Evolutionary conservation across 1,284 basidiomycete genomes (phyloP).

Genomic region (Pyrrhoderma noxium): DNA sequence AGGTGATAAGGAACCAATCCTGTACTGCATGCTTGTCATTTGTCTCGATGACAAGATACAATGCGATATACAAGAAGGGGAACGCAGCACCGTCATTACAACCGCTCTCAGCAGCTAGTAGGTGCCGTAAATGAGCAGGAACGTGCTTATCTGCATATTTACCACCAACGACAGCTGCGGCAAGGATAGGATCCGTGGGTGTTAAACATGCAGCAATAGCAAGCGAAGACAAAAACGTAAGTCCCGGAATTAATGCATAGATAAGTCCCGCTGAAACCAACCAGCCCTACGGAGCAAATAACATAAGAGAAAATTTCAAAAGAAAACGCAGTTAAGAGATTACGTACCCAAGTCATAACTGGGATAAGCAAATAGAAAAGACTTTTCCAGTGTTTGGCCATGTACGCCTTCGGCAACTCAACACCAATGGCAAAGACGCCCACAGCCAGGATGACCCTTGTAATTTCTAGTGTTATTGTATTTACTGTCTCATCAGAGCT

Average conservation of each 20-base stretch:
- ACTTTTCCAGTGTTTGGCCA: conserved; percentile 86
- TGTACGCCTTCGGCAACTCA: conserved; percentile 89
- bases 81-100: conserved; percentile 96
- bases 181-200: conserved; percentile 92
- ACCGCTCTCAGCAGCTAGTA: conserved; percentile 86
- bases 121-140: conserved; percentile 88
- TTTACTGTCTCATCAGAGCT: conserved; percentile 48
- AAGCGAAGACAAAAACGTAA: conserved; percentile 81
- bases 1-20: conserved; percentile 80
- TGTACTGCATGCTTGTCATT: conserved; percentile 62
- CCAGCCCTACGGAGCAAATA: conserved; percentile 63
- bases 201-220: conserved; percentile 92
- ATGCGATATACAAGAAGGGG: conserved; percentile 90
- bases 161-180: conserved; percentile 88
- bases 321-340: background rate
- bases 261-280: conserved; percentile 85
- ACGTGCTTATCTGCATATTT: conserved; percentile 99
- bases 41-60: conserved; percentile 78
- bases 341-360: conserved; percentile 80
- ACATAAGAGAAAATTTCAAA: conserved; percentile 2
- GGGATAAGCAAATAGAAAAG: conserved; percentile 83
- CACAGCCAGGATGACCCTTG: conserved; percentile 92
- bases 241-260: conserved; percentile 79
- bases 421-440: conserved; percentile 98
- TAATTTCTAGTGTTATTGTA: conserved; percentile 82